Conservation (phyloP, 75 land plant species). For the Cupressus sempervirens region DNA sequence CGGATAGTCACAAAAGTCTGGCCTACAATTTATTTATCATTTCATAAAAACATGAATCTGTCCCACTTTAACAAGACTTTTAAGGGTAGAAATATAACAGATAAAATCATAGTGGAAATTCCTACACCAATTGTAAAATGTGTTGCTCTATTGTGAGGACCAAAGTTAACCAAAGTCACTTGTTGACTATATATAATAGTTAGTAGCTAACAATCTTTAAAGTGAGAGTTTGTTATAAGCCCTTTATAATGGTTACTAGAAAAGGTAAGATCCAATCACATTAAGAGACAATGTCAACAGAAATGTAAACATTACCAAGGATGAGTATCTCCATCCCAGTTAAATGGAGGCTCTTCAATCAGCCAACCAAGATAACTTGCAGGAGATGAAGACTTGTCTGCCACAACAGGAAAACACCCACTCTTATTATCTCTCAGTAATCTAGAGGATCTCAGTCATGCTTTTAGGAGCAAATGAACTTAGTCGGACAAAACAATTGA, state of each 20-base stretch:
- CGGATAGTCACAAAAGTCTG: not conserved
- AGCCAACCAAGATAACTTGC: slow-evolving; percentile 54
- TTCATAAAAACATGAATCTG: not conserved
- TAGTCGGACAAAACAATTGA: not conserved
- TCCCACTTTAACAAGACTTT: not conserved
- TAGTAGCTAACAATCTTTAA: not conserved
- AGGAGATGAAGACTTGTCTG: slow-evolving; percentile 41
- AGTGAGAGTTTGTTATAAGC: not conserved
- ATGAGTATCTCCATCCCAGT: slow-evolving; percentile 72
- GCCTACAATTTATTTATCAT: not conserved
- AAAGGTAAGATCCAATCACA: not conserved
- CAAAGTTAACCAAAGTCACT: not conserved
- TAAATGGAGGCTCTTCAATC: slow-evolving; percentile 49
- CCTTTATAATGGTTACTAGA: not conserved
- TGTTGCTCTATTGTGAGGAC: not conserved
- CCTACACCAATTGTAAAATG: not conserved
- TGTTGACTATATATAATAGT: not conserved
- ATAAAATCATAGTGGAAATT: not conserved
- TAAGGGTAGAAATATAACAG: not conserved
- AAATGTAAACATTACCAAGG: slow-evolving; percentile 35
- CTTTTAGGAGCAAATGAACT: not conserved
- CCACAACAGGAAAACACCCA: slow-evolving; percentile 3
- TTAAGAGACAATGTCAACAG: not conserved
- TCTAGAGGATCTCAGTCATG: not conserved
- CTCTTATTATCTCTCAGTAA: not conserved